A percentile compares a stretch with the other conserved stretches of the same genome.
Evolutionary conservation across 2,329 filamentous ascomycete genomes (phyloP).

Genomic region (Pseudogymnoascus sp.): DNA sequence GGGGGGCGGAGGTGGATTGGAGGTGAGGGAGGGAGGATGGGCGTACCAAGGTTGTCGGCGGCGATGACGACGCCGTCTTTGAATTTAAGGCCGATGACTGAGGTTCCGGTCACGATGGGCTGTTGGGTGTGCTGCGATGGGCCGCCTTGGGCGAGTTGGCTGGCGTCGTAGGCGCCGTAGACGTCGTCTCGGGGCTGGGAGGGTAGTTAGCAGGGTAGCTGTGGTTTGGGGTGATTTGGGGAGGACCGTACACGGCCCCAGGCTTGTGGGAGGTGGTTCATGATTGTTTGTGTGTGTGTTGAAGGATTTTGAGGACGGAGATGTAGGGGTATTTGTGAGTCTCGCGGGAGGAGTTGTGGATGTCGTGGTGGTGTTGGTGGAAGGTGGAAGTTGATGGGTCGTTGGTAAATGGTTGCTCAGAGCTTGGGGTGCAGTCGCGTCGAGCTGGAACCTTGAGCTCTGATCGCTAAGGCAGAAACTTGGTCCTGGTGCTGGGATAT

Average conservation of each 20-base stretch:
- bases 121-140: constrained; percentile 84
- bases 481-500: neutral
- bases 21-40: neutral
- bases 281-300: constrained; percentile 26
- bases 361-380: neutral
- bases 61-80: constrained; percentile 94
- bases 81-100: constrained; percentile 91
- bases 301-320: constrained; percentile 9
- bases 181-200: constrained; percentile 88
- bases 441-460: constrained; percentile 9
- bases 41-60: constrained; percentile 84
- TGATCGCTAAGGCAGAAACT: neutral
- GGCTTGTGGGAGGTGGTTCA: constrained; percentile 66
- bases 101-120: constrained; percentile 92
- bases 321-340: constrained; percentile 8
- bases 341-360: neutral
- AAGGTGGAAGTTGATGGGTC: neutral
- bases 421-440: constrained; percentile 10
- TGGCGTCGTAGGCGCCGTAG: constrained; percentile 86
- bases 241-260: constrained; percentile 60
- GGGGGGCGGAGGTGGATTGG: constrained; percentile 10
- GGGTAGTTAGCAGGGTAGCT: constrained; percentile 29
- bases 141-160: constrained; percentile 61
- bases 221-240: constrained; percentile 3
- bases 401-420: neutral